A percentile compares a stretch with the other conserved stretches of the same genome.
Evolutionary conservation across 768 basidiomycete species (phyloP).

Genomic region (Auriculariales sp.): DNA sequence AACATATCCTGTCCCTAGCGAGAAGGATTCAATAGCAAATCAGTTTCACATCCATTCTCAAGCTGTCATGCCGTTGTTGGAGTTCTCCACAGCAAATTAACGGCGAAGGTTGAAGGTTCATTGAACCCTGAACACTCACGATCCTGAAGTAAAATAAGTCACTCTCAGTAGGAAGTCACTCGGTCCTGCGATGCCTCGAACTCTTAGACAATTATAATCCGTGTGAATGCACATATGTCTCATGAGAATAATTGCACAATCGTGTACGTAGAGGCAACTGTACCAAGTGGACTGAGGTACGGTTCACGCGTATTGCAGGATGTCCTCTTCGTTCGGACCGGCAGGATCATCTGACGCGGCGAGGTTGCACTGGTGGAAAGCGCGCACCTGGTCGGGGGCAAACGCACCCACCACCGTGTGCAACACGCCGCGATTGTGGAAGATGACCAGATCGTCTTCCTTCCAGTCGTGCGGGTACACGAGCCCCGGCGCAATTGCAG

Average conservation of each 20-base stretch:
- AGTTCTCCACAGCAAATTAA: too few species aligned
- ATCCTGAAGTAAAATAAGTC: too few species aligned
- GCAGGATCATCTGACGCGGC: constrained; percentile 59
- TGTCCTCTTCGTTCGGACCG: constrained; percentile 55
- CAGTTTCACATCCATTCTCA: too few species aligned
- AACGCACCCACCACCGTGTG: constrained; percentile 74
- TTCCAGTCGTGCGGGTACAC: constrained; percentile 83
- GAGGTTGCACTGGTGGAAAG: constrained; percentile 81
- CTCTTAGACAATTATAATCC: too few species aligned
- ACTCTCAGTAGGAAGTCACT: too few species aligned
- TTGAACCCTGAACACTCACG: too few species aligned
- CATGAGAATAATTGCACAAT: not conserved
- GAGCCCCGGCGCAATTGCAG: constrained; percentile 71
- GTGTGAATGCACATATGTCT: not conserved
- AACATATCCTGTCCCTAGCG: too few species aligned
- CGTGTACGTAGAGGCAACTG: not conserved
- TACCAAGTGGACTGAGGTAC: not conserved
- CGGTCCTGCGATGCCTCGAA: too few species aligned
- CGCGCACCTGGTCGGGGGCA: constrained; percentile 39
- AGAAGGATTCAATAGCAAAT: too few species aligned
- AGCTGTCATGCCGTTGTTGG: too few species aligned
- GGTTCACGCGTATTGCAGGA: constrained; percentile 39
- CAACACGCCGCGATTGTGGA: constrained; percentile 74
- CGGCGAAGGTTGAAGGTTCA: too few species aligned
- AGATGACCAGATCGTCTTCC: constrained; percentile 63